Evolutionary conservation across 495 filamentous ascomycete genomes (phyloP).

Genomic region (Hypoxylon crocopeplum): DNA sequence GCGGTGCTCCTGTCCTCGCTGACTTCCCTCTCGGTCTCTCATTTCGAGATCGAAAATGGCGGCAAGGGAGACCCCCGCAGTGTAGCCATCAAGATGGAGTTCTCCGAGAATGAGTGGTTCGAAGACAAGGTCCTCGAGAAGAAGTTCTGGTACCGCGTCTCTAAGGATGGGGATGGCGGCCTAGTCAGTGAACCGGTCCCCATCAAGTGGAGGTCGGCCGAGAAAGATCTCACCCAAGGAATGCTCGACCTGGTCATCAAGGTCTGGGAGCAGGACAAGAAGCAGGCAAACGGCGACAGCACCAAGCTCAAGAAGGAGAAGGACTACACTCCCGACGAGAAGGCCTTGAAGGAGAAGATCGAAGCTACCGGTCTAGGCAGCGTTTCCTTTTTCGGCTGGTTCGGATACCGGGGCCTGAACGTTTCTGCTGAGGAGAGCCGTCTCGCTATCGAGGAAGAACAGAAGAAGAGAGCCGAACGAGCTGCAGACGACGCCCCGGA

Average conservation of each 20-base stretch:
- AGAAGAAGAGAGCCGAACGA: slow-evolving; percentile 63
- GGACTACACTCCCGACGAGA: slow-evolving; percentile 56
- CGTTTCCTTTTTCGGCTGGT: slow-evolving; percentile 85
- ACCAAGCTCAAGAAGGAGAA: slow-evolving; percentile 56
- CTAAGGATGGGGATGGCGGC: slow-evolving; percentile 69
- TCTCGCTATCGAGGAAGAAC: slow-evolving; percentile 62
- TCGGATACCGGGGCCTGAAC: slow-evolving; percentile 72
- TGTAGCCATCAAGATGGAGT: slow-evolving; percentile 66
- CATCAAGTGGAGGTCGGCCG: slow-evolving; percentile 83
- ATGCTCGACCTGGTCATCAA: slow-evolving; percentile 73
- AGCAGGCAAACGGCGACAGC: slow-evolving; percentile 39
- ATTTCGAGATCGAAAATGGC: slow-evolving; percentile 74
- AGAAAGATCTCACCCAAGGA: slow-evolving; percentile 80
- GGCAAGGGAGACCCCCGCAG: slow-evolving; percentile 68
- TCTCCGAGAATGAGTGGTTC: slow-evolving; percentile 76
- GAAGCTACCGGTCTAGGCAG: slow-evolving; percentile 63
- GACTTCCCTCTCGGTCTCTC: slow-evolving; percentile 67
- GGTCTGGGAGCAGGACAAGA: slow-evolving; percentile 68
- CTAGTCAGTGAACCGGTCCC: slow-evolving; percentile 84
- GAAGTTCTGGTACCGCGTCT: slow-evolving; percentile 82
- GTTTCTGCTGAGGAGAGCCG: slow-evolving; percentile 74
- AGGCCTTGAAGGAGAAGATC: slow-evolving; percentile 59
- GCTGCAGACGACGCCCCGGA: slow-evolving; percentile 61
- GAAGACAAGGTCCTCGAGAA: slow-evolving; percentile 79
- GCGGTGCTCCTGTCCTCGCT: slow-evolving; percentile 68